Conservation (phyloP, 108 stramenopile species). For the Skeletonema potamos region DNA sequence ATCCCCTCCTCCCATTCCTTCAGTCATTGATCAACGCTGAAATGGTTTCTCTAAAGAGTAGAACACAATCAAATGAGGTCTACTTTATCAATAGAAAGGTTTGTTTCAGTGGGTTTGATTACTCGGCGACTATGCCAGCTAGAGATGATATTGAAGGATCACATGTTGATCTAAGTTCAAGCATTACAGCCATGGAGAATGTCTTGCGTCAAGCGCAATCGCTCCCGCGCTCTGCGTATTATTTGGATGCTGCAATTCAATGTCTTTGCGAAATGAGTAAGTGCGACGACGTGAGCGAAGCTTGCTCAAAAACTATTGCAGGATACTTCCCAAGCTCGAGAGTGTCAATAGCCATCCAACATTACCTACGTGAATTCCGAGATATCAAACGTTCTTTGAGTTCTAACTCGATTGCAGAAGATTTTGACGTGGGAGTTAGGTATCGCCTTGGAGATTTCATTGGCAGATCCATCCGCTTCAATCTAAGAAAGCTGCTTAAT, state of each 20-base stretch:
- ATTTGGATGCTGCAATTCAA: conserved; percentile 27
- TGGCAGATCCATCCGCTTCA: conserved; percentile 53
- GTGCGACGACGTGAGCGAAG: conserved; percentile 7
- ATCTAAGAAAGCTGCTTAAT: conserved; percentile 49
- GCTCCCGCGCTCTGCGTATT: conserved; percentile 10
- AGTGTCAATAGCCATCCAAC: conserved; percentile 22
- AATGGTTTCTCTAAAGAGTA: conserved; percentile 34
- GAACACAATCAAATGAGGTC: conserved; percentile 21
- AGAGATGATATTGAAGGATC: conserved; percentile 37
- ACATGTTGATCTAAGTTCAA: conserved; percentile 31
- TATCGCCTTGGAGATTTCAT: conserved; percentile 49
- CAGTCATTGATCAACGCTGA: conserved; percentile 40
- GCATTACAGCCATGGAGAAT: conserved; percentile 29
- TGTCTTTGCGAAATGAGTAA: conserved; percentile 32
- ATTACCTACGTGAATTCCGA: conserved; percentile 28
- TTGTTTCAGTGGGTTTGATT: conserved; percentile 49
- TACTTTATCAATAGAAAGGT: conserved; percentile 45
- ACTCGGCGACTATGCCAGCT: conserved; percentile 43
- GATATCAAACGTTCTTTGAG: conserved; percentile 24
- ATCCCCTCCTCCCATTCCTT: conserved; percentile 25
- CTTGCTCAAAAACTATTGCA: conserved; percentile 27
- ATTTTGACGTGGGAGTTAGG: conserved; percentile 30
- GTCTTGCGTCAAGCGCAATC: conserved; percentile 21
- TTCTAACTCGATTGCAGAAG: background rate
- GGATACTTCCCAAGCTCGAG: conserved; percentile 44